Percentiles rank a stretch among this genome's conserved stretches.
phyloP scores from a whole-genome alignment of 176 grass and related monocot genomes.

The Carex pumila region DNA sequence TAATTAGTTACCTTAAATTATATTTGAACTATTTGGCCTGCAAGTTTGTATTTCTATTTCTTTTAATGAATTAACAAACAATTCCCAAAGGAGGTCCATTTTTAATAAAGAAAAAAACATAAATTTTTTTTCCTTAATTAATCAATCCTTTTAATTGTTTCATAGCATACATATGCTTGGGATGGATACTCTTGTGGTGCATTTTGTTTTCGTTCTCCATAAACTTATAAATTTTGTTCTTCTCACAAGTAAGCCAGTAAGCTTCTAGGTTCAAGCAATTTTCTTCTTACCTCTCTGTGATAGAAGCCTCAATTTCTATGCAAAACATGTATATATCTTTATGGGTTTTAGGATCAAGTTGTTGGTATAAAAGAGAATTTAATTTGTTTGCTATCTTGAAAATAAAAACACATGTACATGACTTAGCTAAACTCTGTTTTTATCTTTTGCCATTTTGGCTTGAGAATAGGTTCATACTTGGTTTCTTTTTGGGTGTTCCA shows the following conservation, averaged over 20 bases:
- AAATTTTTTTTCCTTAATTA: too few species aligned
- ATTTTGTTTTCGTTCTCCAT: too few species aligned
- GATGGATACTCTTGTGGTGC: too few species aligned
- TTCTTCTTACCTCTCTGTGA: neutral
- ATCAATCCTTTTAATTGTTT: too few species aligned
- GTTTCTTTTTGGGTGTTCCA: conserved; percentile 83
- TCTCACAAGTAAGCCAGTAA: neutral
- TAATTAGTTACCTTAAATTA: neutral
- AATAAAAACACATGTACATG: neutral
- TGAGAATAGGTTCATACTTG: conserved; percentile 59
- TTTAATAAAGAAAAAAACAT: too few species aligned
- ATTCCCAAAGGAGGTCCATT: neutral
- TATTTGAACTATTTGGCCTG: too few species aligned
- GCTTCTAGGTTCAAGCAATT: neutral
- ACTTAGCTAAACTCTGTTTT: neutral
- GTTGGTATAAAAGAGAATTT: neutral
- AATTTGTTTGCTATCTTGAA: neutral
- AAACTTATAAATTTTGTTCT: too few species aligned
- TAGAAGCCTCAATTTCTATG: neutral
- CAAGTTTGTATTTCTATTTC: too few species aligned
- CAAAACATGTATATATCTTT: neutral
- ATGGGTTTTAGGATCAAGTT: neutral
- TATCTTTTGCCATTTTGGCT: neutral
- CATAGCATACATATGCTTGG: too few species aligned
- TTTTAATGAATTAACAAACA: neutral